phyloP scores from a whole-genome alignment of 2,329 filamentous ascomycete species.

The Fusarium algeriense region DNA sequence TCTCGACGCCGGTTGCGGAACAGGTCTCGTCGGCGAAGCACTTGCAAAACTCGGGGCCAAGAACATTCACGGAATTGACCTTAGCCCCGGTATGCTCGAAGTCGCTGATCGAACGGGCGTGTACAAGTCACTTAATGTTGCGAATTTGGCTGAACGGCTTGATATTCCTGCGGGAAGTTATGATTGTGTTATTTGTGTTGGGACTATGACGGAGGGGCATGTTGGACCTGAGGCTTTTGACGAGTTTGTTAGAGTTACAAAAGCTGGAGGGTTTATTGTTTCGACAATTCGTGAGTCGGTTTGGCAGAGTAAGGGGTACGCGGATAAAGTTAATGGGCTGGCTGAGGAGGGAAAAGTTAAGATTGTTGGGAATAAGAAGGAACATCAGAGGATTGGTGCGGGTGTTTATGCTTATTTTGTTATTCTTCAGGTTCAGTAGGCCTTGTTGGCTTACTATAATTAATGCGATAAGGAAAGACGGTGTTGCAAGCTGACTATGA shows the following conservation, averaged over 20 bases:
- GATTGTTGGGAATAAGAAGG: not conserved
- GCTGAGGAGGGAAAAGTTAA: not conserved
- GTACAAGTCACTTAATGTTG: constrained; percentile 56
- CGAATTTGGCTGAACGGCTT: constrained; percentile 58
- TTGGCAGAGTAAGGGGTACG: constrained; percentile 60
- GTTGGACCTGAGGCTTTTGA: constrained; percentile 60
- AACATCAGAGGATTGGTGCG: constrained; percentile 17
- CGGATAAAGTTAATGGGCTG: constrained; percentile 54
- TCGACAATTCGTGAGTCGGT: constrained; percentile 62
- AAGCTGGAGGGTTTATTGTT: constrained; percentile 58
- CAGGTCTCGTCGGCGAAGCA: constrained; percentile 61
- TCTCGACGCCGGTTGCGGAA: constrained; percentile 65
- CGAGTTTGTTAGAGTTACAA: constrained; percentile 61
- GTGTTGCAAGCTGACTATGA: not conserved
- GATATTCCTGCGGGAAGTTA: constrained; percentile 54
- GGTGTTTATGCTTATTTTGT: constrained; percentile 27
- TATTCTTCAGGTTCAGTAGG: not conserved
- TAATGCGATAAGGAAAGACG: too few relatives aligned
- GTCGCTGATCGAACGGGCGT: constrained; percentile 57
- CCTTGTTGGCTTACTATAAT: not conserved
- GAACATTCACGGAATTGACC: constrained; percentile 61
- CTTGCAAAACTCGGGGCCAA: constrained; percentile 55
- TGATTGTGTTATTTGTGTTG: constrained; percentile 63
- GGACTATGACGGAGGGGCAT: constrained; percentile 65
- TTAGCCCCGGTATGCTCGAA: constrained; percentile 62